Base-by-base conservation (phyloP, 805 yeast genomes). In the Candida insectorum region DNA sequence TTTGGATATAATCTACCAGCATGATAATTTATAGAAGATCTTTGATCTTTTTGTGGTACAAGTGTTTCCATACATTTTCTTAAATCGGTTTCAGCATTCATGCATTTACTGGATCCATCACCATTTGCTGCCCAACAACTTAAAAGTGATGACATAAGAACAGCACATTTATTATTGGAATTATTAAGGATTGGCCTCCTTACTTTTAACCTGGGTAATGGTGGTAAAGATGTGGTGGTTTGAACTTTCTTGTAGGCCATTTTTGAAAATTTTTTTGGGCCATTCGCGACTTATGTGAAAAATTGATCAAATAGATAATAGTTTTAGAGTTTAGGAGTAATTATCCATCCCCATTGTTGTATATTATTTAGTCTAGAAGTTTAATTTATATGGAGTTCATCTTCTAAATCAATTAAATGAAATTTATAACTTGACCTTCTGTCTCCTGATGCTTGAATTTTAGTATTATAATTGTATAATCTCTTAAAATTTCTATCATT, bases 71-170 rank as follows among this genome's bases (percentile, higher is more conserved):
- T 84, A 55, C 96, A 89, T 10, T 60, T 60, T 52, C 85, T 85
- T 54, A 88, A 72, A 40, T 85, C 86, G 22, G 60, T 56, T 51
- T 82, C 94, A 29, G 85, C 60, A 6, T 65, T 67, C 16, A 71
- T 65, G 61, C 97, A 89, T 29, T 65, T 71, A 8, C 71, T 63
- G 15, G 81, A 66, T 40, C 93, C 89, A 58, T 87, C 95, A 30
- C 94, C 91, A 61, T 86, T 85, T 16, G 96, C 85, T 2, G 96
- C 94, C 97, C 97, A 89, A 65, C 97, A 89, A 69, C 84, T 85
- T 47, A 89, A 67, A 56, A 89, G 70, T 30, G 85, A 81, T 1
- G 93, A 80, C 89, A 89, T 85, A 43, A 83, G 63, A 36, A 85
- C 87, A 40, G 79, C 58, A 58, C 96, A 88, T 37, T 85, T 79